These are phyloP conservation scores for Penicillium roqueforti DNA, from an alignment of 495 filamentous ascomycete species.

Conservation along the genomic window DNA sequence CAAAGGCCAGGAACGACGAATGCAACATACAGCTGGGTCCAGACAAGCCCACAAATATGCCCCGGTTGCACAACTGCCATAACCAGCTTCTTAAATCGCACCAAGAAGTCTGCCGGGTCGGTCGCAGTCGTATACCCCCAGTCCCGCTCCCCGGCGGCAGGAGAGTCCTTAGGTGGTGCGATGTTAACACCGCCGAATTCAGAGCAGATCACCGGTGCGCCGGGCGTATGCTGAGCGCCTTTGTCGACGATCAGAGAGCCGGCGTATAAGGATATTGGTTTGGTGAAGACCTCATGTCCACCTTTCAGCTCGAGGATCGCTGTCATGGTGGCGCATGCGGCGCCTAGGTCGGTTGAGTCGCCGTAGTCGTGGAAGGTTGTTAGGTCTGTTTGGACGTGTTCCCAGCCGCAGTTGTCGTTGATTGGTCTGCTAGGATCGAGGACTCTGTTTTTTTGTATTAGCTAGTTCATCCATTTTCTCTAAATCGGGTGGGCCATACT, in stretches of 20 bases:
- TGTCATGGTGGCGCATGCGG: conserved; percentile 42
- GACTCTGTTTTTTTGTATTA: conserved; percentile 23
- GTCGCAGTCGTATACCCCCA: conserved; percentile 41
- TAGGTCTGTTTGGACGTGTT: conserved; percentile 54
- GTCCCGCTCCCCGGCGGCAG: conserved; percentile 25
- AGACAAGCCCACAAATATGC: conserved; percentile 35
- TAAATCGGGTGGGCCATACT: conserved; percentile 33
- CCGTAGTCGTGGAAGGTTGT: conserved; percentile 60
- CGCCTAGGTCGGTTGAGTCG: conserved; percentile 44
- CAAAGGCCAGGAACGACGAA: background rate
- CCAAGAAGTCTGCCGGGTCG: conserved; percentile 31
- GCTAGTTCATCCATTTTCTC: background rate
- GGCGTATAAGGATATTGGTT: conserved; percentile 30
- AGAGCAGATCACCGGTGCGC: conserved; percentile 53
- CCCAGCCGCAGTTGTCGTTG: conserved; percentile 65
- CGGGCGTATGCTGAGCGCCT: conserved; percentile 41
- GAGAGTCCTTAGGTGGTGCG: conserved; percentile 33
- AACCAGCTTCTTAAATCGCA: conserved; percentile 31
- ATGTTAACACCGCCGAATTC: conserved; percentile 62
- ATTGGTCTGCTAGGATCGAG: conserved; percentile 55
- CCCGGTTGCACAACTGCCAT: conserved; percentile 36
- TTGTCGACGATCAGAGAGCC: conserved; percentile 31
- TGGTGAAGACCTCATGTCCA: conserved; percentile 46
- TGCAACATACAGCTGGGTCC: conserved; percentile 37
- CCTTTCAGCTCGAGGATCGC: conserved; percentile 45